Evolutionary conservation across 2,329 filamentous ascomycete species (phyloP).

Genomic region (Akanthomyces lecanii): DNA sequence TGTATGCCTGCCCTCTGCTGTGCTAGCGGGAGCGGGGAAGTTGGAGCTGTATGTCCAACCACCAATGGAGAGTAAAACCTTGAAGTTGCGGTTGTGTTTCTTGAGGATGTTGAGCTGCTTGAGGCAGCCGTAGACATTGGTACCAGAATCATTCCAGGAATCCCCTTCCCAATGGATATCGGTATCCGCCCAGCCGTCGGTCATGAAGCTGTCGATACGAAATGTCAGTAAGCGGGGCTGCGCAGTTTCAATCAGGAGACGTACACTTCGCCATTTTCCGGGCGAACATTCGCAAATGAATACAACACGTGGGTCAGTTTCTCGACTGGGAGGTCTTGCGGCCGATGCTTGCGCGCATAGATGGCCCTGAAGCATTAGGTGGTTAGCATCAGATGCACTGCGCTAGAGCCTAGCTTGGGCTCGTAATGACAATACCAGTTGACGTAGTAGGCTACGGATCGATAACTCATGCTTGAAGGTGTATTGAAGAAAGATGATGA

Average conservation of each 20-base stretch:
- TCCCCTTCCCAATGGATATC: slow-evolving; percentile 72
- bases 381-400: slow-evolving; percentile 20
- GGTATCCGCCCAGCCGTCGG: slow-evolving; percentile 60
- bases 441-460: slow-evolving; percentile 68
- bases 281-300: slow-evolving; percentile 79
- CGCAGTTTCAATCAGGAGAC: slow-evolving; percentile 18
- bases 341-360: slow-evolving; percentile 80
- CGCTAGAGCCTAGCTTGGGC: not conserved
- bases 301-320: slow-evolving; percentile 88
- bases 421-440: slow-evolving; percentile 51
- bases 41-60: slow-evolving; percentile 91
- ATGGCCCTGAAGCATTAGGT: slow-evolving; percentile 56
- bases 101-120: slow-evolving; percentile 88
- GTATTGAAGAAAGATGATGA: not conserved
- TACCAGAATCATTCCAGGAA: slow-evolving; percentile 66
- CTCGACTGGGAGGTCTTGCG: slow-evolving; percentile 74
- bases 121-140: slow-evolving; percentile 81
- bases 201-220: slow-evolving; percentile 41
- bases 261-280: slow-evolving; percentile 75
- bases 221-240: not conserved
- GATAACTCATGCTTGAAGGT: slow-evolving; percentile 42
- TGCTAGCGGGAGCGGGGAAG: slow-evolving; percentile 72
- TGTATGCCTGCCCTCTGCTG: slow-evolving; percentile 58
- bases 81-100: slow-evolving; percentile 73
- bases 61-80: slow-evolving; percentile 80